These are phyloP conservation scores for Arabis hirsuta DNA, from an alignment of 345 rosid species.

Conservation along the genomic window DNA sequence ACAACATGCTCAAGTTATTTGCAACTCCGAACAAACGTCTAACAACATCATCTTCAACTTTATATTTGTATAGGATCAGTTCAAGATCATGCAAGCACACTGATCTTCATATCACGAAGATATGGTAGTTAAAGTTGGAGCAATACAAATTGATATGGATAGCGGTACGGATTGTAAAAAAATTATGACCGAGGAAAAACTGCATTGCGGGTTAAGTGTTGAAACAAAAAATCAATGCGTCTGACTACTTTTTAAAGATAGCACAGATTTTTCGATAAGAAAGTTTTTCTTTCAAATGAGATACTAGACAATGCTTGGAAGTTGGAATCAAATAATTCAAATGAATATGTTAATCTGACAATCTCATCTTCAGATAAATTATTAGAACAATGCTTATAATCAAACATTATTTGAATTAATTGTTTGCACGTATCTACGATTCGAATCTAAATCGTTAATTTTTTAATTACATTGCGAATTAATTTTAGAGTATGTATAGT, in stretches of 20 bases:
- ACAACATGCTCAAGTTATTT: constrained; percentile 48
- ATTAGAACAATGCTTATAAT: background rate
- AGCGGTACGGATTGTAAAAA: constrained; percentile 12
- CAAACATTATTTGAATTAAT: background rate
- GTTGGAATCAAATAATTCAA: too few relatives aligned
- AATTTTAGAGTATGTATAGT: background rate
- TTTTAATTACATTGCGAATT: background rate
- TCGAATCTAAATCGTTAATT: background rate
- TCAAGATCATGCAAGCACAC: constrained; percentile 33
- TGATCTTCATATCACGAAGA: constrained; percentile 38
- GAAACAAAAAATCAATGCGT: background rate
- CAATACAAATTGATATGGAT: constrained; percentile 4
- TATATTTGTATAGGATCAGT: background rate
- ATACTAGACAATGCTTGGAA: too few relatives aligned
- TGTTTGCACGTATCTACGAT: constrained; percentile 15
- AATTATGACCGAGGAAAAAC: background rate
- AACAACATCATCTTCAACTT: constrained; percentile 15
- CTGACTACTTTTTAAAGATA: background rate
- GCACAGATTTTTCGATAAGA: too few relatives aligned
- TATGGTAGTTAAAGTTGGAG: background rate
- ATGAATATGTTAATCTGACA: too few relatives aligned
- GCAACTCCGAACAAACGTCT: constrained; percentile 32
- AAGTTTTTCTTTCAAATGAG: too few relatives aligned
- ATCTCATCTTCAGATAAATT: background rate
- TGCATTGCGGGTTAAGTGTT: constrained; percentile 1